Percentiles rank a stretch among this genome's conserved stretches.
phyloP scores from a whole-genome alignment of 805 yeast genomes.

The Candida maesae region DNA sequence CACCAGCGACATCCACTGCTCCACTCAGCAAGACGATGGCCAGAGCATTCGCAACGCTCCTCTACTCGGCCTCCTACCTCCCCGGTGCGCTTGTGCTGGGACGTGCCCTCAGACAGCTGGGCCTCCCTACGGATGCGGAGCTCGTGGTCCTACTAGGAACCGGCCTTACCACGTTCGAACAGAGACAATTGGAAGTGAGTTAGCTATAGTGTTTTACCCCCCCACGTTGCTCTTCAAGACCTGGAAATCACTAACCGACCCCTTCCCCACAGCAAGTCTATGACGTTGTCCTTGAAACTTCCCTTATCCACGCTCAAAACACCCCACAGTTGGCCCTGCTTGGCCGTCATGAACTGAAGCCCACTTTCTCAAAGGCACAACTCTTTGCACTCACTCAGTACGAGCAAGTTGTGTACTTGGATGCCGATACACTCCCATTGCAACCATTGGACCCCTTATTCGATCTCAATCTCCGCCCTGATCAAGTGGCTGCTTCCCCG shows the following conservation, averaged over 20 bases:
- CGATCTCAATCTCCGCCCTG: slow-evolving; percentile 14
- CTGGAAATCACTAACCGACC: neutral
- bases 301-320: slow-evolving; percentile 19
- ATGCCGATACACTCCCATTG: slow-evolving; percentile 57
- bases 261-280: slow-evolving; percentile 4
- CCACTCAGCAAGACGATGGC: slow-evolving; percentile 9
- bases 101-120: slow-evolving; percentile 28
- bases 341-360: slow-evolving; percentile 48
- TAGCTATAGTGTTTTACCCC: too few species aligned
- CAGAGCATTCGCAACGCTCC: slow-evolving; percentile 43
- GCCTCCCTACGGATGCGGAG: slow-evolving; percentile 11
- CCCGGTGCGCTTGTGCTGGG: slow-evolving; percentile 58
- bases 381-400: slow-evolving; percentile 43
- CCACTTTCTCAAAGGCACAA: slow-evolving; percentile 47
- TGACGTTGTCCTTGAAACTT: slow-evolving; percentile 29
- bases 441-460: slow-evolving; percentile 26
- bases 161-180: slow-evolving; percentile 17
- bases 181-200: slow-evolving; percentile 11
- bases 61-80: slow-evolving; percentile 48
- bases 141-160: slow-evolving; percentile 24
- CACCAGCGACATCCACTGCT: neutral
- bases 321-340: slow-evolving; percentile 31
- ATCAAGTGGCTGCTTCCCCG: slow-evolving; percentile 46
- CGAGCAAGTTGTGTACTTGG: slow-evolving; percentile 54
- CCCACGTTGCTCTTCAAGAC: neutral